phyloP scores from a whole-genome alignment of 306 rosid species.

The Prunus armeniaca region DNA sequence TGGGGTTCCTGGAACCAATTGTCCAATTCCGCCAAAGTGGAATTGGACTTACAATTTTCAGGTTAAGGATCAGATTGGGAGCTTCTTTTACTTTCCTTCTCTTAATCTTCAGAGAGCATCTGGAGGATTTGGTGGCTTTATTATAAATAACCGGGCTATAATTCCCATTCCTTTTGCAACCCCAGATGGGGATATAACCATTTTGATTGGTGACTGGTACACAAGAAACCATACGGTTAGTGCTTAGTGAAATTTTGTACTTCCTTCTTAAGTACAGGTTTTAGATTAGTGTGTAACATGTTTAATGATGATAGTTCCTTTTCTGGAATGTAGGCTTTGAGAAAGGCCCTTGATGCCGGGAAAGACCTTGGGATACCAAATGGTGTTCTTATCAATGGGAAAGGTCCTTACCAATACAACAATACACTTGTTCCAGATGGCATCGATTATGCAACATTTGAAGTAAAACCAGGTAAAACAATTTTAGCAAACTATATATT shows the following conservation, averaged over 20 bases:
- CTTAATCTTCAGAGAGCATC: conserved; percentile 88
- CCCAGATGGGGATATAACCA: conserved; percentile 69
- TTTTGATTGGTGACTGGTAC: conserved; percentile 93
- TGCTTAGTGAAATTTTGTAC: conserved; percentile 19
- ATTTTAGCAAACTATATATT: neutral
- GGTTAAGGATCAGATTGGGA: conserved; percentile 95
- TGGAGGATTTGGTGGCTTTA: conserved; percentile 87
- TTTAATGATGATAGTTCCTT: conserved; percentile 24
- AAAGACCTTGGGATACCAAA: conserved; percentile 92
- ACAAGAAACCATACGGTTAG: conserved; percentile 84
- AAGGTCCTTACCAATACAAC: conserved; percentile 87
- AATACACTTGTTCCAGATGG: conserved; percentile 82
- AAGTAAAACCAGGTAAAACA: conserved; percentile 73
- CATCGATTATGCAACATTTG: conserved; percentile 67
- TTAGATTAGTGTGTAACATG: neutral
- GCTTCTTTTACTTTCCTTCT: conserved; percentile 93
- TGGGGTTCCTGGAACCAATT: conserved; percentile 89
- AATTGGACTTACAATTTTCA: conserved; percentile 97
- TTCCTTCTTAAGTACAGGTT: conserved; percentile 6
- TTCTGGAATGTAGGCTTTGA: conserved; percentile 62
- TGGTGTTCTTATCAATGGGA: conserved; percentile 97
- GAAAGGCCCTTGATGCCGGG: conserved; percentile 77
- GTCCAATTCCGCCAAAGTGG: conserved; percentile 98
- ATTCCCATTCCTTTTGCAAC: conserved; percentile 82
- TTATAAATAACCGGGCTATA: conserved; percentile 55